Evolutionary conservation across 164 flowering plant species (phyloP), one percentile per base, ranked within the genome.

Genomic region (Sedum album): DNA sequence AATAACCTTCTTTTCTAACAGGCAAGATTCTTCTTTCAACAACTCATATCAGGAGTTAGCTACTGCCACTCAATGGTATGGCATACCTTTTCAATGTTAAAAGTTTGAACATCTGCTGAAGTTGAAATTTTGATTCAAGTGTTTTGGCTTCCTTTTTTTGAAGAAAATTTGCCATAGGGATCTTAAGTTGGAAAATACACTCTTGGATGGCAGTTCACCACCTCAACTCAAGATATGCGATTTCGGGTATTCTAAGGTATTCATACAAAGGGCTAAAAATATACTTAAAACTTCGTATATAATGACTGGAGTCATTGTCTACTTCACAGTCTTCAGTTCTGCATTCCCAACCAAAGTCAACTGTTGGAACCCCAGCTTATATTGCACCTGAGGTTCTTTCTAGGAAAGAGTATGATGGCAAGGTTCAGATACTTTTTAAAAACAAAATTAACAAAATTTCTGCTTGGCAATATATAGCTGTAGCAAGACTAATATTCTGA

Each of bases 21-120:
- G 66, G 66, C 66, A 0, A 64, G 66, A 64, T 64, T 20, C 17
- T 64, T 64, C 66, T 64, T 64, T 35, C 66, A 64, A 35, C 66
- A 64, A 25, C 66, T 64, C 44, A 64, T 64, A 64, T 64, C 66
- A 64, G 66, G 66, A 64, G 66, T 64, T 31, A 64, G 66, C 44
- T 64, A 64, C 25, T 64, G 66, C 25, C 66, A 64, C 13, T 64
- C 66, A 6, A 64, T 64, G 66, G 66, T 64, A 64, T 64, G 66
- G 66, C 36, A 64, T 31, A 20, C 44, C 41, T 20, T 51, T 51
- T 51, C 5, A 15, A 4, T 4, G 7, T 6, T 1, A n/a, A 51
- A 11, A 51, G n/a, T 6, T 15, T 6, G 28, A 51, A 21, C n/a
- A 21, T 21, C 57, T n/a, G 6, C 57, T 48, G 21, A 20, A 21